Evolutionary conservation across 202 grass and related monocot species (phyloP).

Genomic region (Tripidium arundinaceum): DNA sequence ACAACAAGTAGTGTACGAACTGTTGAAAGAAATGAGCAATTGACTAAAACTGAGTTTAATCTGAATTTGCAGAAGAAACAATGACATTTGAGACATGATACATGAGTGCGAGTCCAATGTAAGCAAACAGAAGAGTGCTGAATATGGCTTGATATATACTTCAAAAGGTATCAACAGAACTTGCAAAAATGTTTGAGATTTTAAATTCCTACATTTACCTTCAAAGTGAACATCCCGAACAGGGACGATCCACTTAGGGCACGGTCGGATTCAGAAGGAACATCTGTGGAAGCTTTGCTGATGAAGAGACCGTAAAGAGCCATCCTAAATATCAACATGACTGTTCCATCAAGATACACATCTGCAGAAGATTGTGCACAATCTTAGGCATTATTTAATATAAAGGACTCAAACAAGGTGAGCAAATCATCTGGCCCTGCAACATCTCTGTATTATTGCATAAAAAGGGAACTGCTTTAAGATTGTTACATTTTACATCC

Average conservation of each 20-base stretch:
- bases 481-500: too few species aligned
- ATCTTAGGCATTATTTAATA: too few species aligned
- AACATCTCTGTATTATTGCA: too few species aligned
- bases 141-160: background rate
- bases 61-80: background rate
- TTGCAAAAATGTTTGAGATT: too few species aligned
- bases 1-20: background rate
- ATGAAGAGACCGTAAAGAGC: constrained; percentile 87
- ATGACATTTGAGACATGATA: background rate
- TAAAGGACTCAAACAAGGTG: too few species aligned
- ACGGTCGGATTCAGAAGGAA: constrained; percentile 62
- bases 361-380: constrained; percentile 32
- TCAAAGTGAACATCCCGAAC: constrained; percentile 90
- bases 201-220: constrained; percentile 29
- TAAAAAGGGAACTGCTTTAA: too few species aligned
- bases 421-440: too few species aligned
- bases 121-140: background rate
- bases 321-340: constrained; percentile 93
- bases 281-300: constrained; percentile 58
- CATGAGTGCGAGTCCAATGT: background rate
- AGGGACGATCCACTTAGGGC: constrained; percentile 69
- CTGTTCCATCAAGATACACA: constrained; percentile 89
- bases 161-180: background rate
- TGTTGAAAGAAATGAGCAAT: background rate
- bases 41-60: background rate